These are phyloP conservation scores for Kodamaea fungicola DNA, from an alignment of 1,139 yeast genomes.

Conservation along the genomic window DNA sequence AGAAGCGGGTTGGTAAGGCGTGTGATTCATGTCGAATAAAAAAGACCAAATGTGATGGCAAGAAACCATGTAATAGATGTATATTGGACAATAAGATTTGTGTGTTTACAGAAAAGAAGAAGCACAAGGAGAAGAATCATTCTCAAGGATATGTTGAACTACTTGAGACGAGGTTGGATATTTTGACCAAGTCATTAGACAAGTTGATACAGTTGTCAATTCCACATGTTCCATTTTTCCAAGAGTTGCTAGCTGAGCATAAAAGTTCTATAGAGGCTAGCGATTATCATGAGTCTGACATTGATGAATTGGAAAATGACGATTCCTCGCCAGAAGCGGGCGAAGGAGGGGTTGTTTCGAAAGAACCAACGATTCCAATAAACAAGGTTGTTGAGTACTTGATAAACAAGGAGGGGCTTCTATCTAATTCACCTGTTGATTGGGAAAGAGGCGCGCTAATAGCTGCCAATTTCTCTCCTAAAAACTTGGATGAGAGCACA, in stretches of 20 bases:
- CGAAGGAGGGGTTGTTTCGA: constrained; percentile 4
- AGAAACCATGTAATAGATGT: constrained; percentile 72
- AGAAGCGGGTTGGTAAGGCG: constrained; percentile 76
- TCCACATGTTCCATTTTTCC: constrained; percentile 34
- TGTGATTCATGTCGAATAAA: constrained; percentile 77
- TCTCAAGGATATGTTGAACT: constrained; percentile 69
- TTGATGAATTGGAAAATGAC: not conserved
- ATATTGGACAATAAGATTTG: constrained; percentile 69
- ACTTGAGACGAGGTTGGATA: constrained; percentile 62
- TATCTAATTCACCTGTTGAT: constrained; percentile 38
- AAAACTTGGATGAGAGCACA: constrained; percentile 23
- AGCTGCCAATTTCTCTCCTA: constrained; percentile 30
- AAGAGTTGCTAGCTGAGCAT: constrained; percentile 16
- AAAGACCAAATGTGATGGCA: constrained; percentile 75
- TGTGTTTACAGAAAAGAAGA: constrained; percentile 68
- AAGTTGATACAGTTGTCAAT: constrained; percentile 33
- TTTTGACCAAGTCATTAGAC: constrained; percentile 55
- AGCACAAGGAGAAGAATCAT: constrained; percentile 56
- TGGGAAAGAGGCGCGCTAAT: constrained; percentile 45
- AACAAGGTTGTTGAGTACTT: constrained; percentile 47
- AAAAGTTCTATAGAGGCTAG: constrained; percentile 1
- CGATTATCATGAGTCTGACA: not conserved
- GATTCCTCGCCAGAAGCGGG: constrained; percentile 4
- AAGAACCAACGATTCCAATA: constrained; percentile 37
- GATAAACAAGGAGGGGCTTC: constrained; percentile 34